phyloP scores from a whole-genome alignment of 352 stramenopile species.

The Thraustotheca clavata region DNA sequence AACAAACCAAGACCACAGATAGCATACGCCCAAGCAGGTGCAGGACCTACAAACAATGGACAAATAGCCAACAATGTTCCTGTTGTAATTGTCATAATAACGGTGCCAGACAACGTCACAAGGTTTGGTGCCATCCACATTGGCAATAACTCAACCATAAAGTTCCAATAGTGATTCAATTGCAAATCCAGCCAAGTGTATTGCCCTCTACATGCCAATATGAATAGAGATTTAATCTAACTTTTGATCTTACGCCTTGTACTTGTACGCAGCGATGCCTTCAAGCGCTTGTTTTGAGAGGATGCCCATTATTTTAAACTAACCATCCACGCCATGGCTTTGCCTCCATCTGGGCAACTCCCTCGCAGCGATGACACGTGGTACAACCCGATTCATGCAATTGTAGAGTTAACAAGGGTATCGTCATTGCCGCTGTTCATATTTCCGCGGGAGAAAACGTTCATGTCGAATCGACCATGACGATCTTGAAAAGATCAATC shows the following conservation, averaged over 20 bases:
- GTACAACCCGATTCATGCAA: too few species aligned
- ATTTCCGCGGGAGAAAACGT: too few species aligned
- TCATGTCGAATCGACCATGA: too few species aligned
- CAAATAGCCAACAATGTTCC: conserved; percentile 66
- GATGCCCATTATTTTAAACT: conserved; percentile 14
- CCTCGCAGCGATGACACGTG: background rate
- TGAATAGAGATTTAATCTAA: background rate
- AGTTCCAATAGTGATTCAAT: conserved; percentile 84
- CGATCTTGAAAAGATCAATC: too few species aligned
- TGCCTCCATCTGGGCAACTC: background rate
- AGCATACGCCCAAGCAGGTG: conserved; percentile 67
- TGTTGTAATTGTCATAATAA: conserved; percentile 67
- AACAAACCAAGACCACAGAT: conserved; percentile 72
- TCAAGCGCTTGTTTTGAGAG: conserved; percentile 57
- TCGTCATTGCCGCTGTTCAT: too few species aligned
- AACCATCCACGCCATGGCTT: conserved; percentile 1
- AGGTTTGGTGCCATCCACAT: conserved; percentile 89
- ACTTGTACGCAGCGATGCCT: conserved; percentile 81
- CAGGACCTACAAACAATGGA: conserved; percentile 54
- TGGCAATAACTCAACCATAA: conserved; percentile 68
- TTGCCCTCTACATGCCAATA: conserved; percentile 40
- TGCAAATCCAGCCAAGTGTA: conserved; percentile 86
- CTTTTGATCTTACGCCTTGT: conserved; percentile 61
- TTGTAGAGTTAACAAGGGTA: too few species aligned
- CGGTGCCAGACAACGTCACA: conserved; percentile 83